phyloP scores from a whole-genome alignment of 352 stramenopile genomes.

The Phytophthora foliorum region DNA sequence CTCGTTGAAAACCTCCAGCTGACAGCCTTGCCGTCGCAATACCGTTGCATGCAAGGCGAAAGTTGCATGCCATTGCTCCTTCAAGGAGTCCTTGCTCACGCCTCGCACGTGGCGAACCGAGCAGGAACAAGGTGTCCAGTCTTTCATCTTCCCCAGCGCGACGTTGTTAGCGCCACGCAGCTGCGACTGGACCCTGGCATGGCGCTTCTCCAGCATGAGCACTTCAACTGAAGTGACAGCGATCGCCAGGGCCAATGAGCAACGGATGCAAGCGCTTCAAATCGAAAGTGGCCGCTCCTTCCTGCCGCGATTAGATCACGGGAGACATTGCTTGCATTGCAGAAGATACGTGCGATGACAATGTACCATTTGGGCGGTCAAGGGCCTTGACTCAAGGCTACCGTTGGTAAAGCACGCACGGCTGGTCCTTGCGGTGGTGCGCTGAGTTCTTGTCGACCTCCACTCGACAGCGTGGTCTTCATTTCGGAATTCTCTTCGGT shows the following conservation, averaged over 20 bases:
- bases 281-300: conserved; percentile 20
- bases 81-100: too few relatives aligned
- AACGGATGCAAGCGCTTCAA: conserved; percentile 10
- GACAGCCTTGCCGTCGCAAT: too few relatives aligned
- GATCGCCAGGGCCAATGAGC: conserved; percentile 19
- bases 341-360: conserved; percentile 14
- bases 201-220: conserved; percentile 3
- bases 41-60: too few relatives aligned
- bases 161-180: conserved; percentile 15
- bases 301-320: conserved; percentile 21
- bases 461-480: not conserved
- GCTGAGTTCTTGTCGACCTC: not conserved
- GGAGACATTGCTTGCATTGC: not conserved
- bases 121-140: not conserved
- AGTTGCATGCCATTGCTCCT: too few relatives aligned
- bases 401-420: conserved; percentile 5
- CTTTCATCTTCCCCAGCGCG: conserved; percentile 15
- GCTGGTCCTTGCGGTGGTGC: conserved; percentile 28
- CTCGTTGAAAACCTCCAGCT: too few relatives aligned
- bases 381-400: too few relatives aligned
- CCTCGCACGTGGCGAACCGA: not conserved
- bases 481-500: conserved; percentile 29
- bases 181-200: conserved; percentile 11
- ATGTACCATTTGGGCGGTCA: conserved; percentile 9
- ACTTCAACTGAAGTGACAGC: conserved; percentile 10